Base-by-base conservation (phyloP, 352 stramenopile species). In the Globisporangium emineosum region DNA sequence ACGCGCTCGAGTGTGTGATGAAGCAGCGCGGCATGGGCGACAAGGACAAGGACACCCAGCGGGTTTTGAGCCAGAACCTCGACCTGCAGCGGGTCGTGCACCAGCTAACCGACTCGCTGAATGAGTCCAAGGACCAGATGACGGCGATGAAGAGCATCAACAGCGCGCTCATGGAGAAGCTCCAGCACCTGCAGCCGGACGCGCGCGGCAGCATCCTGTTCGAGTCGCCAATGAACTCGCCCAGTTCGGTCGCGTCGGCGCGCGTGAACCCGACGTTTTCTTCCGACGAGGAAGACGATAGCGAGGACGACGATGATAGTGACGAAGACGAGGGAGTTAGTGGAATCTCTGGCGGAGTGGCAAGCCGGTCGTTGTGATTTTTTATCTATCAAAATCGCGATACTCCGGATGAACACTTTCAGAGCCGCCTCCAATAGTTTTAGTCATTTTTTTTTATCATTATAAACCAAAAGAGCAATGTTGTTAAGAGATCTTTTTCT, bases 111-210 rank as follows among this genome's bases (percentile, higher is more conserved):
- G 82, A 93, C 64, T 84, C 80, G 12, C 65, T 94, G 17, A 81
- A 80, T 47, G 84, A 91, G 40, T 75, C 77, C 0, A 77, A 75
- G n/a, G 82, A 91, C 60, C 86, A 94, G 66, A 65, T 91, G 45
- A 65, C 69, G n/a, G 81, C 81, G 3, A 77, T 87, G 27, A 90
- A 88, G 72, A 81, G 81, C 57, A 89, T 93, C 60, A 94, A 94
- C 61, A 73, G 69, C 35, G 79, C 85, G 27, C 69, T 94, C n/a
- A 73, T 88, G 19, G 75, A 77, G 23, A 84, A 81, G 58, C 77
- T 94, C 43, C 76, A 88, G 66, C 60, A 73, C 13, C 60, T 88
- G 21, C 69, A 87, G 32, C 82, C 81, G 0, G 79, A 89, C 1
- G 71, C 73, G 19, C 73, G 80, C 6, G 72, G 73, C 23, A 88